These are phyloP conservation scores for Hericium alpestre DNA, from an alignment of 768 basidiomycete genomes.

Conservation along the genomic window DNA sequence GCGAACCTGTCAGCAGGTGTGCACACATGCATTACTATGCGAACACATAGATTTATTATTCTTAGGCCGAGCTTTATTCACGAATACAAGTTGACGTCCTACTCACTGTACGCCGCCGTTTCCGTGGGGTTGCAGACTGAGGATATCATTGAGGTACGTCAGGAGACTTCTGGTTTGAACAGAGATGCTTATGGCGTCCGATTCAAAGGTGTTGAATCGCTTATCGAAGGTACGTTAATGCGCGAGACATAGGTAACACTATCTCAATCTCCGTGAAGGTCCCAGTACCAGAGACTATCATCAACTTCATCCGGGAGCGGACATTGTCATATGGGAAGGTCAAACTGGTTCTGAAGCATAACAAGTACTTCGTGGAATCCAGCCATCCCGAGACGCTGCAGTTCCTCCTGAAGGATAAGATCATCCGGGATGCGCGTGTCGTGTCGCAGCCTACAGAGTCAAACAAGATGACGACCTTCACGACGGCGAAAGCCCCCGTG, in stretches of 20 bases:
- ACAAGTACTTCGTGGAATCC: constrained; percentile 95
- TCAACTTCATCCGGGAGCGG: constrained; percentile 80
- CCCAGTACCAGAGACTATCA: constrained; percentile 82
- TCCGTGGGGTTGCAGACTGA: constrained; percentile 96
- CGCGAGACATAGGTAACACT: neutral
- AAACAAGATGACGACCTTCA: constrained; percentile 66
- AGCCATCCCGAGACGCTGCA: constrained; percentile 90
- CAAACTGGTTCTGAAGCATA: constrained; percentile 94
- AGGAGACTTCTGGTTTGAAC: constrained; percentile 10
- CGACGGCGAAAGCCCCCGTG: constrained; percentile 72
- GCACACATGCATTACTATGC: constrained; percentile 21
- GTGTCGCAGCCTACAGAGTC: constrained; percentile 62
- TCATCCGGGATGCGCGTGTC: constrained; percentile 78
- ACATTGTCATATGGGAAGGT: constrained; percentile 97
- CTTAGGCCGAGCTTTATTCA: constrained; percentile 91
- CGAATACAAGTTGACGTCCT: constrained; percentile 97
- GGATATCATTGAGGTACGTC: constrained; percentile 86
- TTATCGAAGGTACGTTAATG: constrained; percentile 55
- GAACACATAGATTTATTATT: constrained; percentile 21
- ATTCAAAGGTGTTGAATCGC: constrained; percentile 60
- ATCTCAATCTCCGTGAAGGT: constrained; percentile 40
- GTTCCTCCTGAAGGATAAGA: constrained; percentile 71
- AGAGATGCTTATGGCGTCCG: constrained; percentile 23
- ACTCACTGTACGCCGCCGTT: constrained; percentile 96
- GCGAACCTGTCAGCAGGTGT: constrained; percentile 96